Evolutionary conservation across 2,329 filamentous ascomycete genomes (phyloP), one percentile per base, ranked within the genome.

Genomic region (Neopestalotiopsis sp.): DNA sequence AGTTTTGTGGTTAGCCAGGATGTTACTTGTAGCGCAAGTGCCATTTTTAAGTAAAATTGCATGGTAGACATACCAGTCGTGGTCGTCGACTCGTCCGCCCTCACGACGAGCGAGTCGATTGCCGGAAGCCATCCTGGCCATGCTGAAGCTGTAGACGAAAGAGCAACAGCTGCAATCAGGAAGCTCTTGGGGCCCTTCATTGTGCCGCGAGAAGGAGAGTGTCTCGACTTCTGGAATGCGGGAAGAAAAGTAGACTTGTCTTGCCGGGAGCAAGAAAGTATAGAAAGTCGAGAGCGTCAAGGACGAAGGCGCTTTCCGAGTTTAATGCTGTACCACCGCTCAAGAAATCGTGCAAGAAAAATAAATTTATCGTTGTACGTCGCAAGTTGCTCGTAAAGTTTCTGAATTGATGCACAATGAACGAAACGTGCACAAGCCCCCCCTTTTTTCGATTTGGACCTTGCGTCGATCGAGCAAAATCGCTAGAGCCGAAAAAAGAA

Each of bases 111-210:
- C 14, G 84, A 76, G 71, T 89, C 84, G 45, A 84, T 62, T 13
- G 86, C 83, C 20, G 88, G 87, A 49, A 90, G 79, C 84, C 85
- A 89, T 71, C 77, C 79, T 24, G 88, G 85, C 88, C 88, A 90
- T 68, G 84, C 87, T 67, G 86, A 83, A n/a, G 84, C 83, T 28
- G 87, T 72, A 17, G 84, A 82, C 9, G 85, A 79, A 66, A 89
- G 78, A 40, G 88, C 84, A 58, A 90, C 81, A 72, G 89, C 81
- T 67, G 86, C 72, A 65, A 86, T 83, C 73, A 88, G 79, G 67
- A 88, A 74, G 64, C 81, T 81, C 63, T 78, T 78, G 71, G 84
- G 79, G 71, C 84, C 78, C 82, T 82, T 87, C 88, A 90, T 89
- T 65, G 71, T 81, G 69, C 49, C 69, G 65, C 67, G 58, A 30